Percentiles rank a stretch among this genome's conserved stretches.
phyloP scores from a whole-genome alignment of 2,329 filamentous ascomycete genomes.

The Thelonectria blattea region DNA sequence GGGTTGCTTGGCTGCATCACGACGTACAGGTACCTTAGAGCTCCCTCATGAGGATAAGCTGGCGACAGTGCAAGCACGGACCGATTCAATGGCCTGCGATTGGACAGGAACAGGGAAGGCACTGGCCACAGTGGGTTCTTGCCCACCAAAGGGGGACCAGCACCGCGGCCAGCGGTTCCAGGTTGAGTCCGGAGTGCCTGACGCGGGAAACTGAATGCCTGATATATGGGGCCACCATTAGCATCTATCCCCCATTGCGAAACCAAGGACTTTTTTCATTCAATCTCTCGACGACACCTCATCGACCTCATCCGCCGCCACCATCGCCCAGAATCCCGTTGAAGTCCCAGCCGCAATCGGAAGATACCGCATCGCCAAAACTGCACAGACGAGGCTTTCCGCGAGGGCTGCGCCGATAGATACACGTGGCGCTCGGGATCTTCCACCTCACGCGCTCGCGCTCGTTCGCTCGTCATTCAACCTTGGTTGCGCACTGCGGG shows the following conservation, averaged over 20 bases:
- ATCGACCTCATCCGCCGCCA: constrained; percentile 37
- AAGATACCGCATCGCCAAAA: constrained; percentile 33
- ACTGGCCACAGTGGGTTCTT: constrained; percentile 20
- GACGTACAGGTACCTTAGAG: constrained; percentile 24
- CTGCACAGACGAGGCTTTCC: constrained; percentile 28
- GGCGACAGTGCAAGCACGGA: constrained; percentile 36
- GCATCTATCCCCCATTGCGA: constrained; percentile 35
- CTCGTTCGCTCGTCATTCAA: constrained; percentile 21
- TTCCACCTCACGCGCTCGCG: constrained; percentile 23
- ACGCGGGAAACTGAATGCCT: constrained; percentile 39
- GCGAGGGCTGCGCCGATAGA: constrained; percentile 29
- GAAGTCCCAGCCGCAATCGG: constrained; percentile 31
- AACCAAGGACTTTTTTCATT: constrained; percentile 42
- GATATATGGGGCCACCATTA: constrained; percentile 39
- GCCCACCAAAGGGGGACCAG: constrained; percentile 17
- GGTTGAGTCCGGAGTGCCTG: constrained; percentile 20
- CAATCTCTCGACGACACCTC: constrained; percentile 37
- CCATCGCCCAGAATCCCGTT: constrained; percentile 34
- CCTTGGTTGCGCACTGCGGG: constrained; percentile 19
- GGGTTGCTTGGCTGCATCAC: constrained; percentile 18
- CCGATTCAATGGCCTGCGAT: constrained; percentile 37
- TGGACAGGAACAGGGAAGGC: constrained; percentile 25
- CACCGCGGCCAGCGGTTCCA: constrained; percentile 14
- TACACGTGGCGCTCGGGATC: constrained; percentile 28
- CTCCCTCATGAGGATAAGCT: constrained; percentile 26